Percentiles rank a stretch among this genome's conserved stretches.
Evolutionary conservation across 345 rosid species (phyloP).

Genomic region (Mangifera indica): DNA sequence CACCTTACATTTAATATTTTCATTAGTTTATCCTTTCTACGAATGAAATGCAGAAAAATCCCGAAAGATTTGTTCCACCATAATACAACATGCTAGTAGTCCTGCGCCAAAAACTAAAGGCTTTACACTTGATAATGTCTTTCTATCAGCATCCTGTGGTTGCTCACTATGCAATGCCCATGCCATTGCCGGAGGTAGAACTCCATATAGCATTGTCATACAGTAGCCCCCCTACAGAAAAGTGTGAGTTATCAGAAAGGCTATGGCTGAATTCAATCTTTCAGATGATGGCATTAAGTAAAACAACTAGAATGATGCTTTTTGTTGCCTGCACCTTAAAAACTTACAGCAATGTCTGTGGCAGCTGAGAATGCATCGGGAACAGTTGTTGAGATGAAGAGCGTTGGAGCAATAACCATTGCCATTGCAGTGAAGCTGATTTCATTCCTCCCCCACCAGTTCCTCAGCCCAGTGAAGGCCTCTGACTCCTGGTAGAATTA

Average conservation of each 20-base stretch:
- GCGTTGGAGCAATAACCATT: slow-evolving; percentile 45
- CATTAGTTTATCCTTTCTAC: not conserved
- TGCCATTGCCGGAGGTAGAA: slow-evolving; percentile 75
- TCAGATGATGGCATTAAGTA: not conserved
- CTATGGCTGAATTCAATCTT: not conserved
- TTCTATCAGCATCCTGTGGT: slow-evolving; percentile 12
- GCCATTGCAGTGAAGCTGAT: slow-evolving; percentile 44
- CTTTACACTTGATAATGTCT: slow-evolving; percentile 26
- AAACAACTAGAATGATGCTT: not conserved
- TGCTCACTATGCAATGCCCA: slow-evolving; percentile 43
- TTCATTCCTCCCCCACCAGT: slow-evolving; percentile 45
- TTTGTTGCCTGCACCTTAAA: not conserved
- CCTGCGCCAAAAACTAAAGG: slow-evolving; percentile 48
- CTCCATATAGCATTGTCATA: slow-evolving; percentile 62
- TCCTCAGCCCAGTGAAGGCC: slow-evolving; percentile 6
- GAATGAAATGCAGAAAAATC: slow-evolving; percentile 31
- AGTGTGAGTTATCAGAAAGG: not conserved
- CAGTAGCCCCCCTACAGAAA: slow-evolving; percentile 61
- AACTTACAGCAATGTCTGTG: slow-evolving; percentile 62
- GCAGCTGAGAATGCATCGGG: slow-evolving; percentile 67
- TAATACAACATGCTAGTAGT: slow-evolving; percentile 46
- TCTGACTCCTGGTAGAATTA: slow-evolving; percentile 24
- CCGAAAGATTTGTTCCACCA: slow-evolving; percentile 45
- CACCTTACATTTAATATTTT: not conserved
- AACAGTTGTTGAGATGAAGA: slow-evolving; percentile 48